These are phyloP conservation scores for Nitzschia sp. DNA, from an alignment of 108 stramenopile species.

Conservation along the genomic window DNA sequence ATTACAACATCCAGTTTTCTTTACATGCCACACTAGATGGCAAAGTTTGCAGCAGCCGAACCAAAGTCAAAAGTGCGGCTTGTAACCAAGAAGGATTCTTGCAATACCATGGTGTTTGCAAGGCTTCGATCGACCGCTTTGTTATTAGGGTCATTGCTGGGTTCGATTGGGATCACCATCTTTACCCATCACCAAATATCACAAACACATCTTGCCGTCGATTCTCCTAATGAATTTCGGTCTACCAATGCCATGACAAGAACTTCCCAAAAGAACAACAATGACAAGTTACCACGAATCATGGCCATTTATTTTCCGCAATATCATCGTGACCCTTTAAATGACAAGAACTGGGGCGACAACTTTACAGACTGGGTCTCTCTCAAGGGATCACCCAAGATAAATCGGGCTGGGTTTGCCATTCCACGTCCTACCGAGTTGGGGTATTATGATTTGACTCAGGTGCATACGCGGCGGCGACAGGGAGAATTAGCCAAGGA, in stretches of 20 bases:
- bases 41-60: no score
- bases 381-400: conserved; percentile 38
- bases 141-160: not conserved
- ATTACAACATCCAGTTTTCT: no score
- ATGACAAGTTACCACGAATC: conserved; percentile 32
- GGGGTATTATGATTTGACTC: conserved; percentile 60
- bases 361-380: conserved; percentile 70
- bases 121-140: not conserved
- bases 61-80: no score
- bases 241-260: not conserved
- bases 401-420: conserved; percentile 38
- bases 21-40: no score
- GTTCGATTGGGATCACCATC: not conserved
- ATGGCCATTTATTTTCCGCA: conserved; percentile 69
- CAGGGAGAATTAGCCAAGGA: conserved; percentile 56
- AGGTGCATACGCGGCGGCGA: conserved; percentile 29
- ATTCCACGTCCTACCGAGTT: conserved; percentile 57
- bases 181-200: conserved; percentile 1
- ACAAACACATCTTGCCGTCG: not conserved
- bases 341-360: conserved; percentile 63
- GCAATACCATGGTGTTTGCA: not conserved
- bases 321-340: conserved; percentile 65
- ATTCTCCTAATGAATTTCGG: not conserved
- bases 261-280: not conserved
- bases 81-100: no score